Evolutionary conservation across 768 basidiomycete genomes (phyloP), one percentile per base, ranked within the genome.

Genomic region (Pleurotus citrinopileatus): DNA sequence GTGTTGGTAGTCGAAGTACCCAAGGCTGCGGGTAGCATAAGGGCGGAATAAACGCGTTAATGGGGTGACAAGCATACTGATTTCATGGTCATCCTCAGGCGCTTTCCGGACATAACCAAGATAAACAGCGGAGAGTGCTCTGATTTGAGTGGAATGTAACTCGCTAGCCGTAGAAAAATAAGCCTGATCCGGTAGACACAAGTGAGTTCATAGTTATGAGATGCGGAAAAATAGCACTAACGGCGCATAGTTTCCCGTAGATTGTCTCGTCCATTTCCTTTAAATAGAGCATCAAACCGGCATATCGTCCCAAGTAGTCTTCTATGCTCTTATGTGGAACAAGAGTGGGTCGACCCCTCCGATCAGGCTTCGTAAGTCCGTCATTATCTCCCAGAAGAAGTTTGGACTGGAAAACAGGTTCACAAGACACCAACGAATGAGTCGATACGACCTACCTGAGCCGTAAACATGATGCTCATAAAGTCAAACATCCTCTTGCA

Each of bases 181-280:
- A 4, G 87, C 84, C 96, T 98, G 64, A 9, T 13, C 15, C 2
- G 20, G 20, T 17, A 29, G 19, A 19, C 10, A 19, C 15, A 5
- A 42, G 5, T 23, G 10, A 42, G n/a, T n/a, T n/a, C n/a, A n/a
- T n/a, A n/a, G n/a, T n/a, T n/a, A n/a, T n/a, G n/a, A n/a, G n/a
- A n/a, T n/a, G n/a, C n/a, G 23, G 19, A 20, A 23, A 8, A 43
- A 20, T 34, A 27, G 34, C 8, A 77, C 89, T 54, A 63, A 96
- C 96, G 34, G 88, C 92, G 64, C 94, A 98, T 26, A 98, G 71
- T 63, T 90, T 92, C 38, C 86, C 88, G 66, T 98, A 98, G 20
- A 89, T 70, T 52, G 70, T 72, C 66, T 97, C 92, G 56, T 97
- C 94, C 91, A 98, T 96, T 73, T 98, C 96, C 66, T 93, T 95